Evolutionary conservation across 495 filamentous ascomycete species (phyloP).

Genomic region (Neurospora sp.): DNA sequence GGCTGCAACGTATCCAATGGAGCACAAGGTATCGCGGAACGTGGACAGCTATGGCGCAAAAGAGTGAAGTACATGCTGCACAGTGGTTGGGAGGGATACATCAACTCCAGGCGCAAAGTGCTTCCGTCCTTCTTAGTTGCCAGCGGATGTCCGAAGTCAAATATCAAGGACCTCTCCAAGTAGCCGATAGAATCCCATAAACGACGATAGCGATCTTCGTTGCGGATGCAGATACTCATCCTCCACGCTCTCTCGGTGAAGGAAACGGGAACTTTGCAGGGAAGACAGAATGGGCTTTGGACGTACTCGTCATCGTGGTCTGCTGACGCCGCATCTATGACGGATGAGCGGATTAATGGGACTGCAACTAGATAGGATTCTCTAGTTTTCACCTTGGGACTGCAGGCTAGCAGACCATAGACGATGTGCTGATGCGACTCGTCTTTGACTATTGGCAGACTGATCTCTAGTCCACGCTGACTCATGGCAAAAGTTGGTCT

Average conservation of each 20-base stretch:
- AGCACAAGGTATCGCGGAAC: accelerated
- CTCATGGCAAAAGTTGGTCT: neutral
- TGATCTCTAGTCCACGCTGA: neutral
- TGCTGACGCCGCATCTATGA: accelerated
- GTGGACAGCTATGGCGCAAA: neutral
- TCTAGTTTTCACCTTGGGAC: neutral
- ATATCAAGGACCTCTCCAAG: neutral
- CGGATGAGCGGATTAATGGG: neutral
- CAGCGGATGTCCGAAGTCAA: neutral
- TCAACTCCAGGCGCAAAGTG: neutral
- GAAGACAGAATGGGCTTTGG: neutral
- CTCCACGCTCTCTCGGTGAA: neutral
- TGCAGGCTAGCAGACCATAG: neutral
- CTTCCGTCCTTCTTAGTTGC: neutral
- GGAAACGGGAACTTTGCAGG: neutral
- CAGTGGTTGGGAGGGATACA: neutral
- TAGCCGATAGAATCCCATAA: neutral
- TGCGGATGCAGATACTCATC: neutral
- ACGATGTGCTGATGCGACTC: neutral
- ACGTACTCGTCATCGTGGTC: neutral
- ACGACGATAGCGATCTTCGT: neutral
- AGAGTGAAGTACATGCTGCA: neutral
- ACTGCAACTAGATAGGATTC: neutral
- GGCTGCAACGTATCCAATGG: neutral
- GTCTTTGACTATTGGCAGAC: neutral